These are phyloP conservation scores for Coccomyxa sp. DNA, from an alignment of 139 green algal species.

Conservation along the genomic window DNA sequence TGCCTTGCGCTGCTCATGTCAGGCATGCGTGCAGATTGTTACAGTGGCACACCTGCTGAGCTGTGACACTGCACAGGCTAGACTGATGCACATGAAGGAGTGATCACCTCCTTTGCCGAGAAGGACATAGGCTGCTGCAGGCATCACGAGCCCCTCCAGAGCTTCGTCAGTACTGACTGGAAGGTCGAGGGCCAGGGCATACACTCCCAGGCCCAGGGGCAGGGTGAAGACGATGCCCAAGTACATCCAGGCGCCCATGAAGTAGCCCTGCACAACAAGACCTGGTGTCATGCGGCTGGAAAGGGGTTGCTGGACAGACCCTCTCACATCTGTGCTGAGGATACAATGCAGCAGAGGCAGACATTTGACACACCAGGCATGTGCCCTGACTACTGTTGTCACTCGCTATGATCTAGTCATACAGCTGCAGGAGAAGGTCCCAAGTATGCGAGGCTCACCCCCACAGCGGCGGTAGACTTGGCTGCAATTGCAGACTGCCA, in stretches of 20 bases:
- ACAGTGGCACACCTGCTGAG: no score
- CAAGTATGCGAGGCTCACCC: constrained; percentile 2
- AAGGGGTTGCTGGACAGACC: no score
- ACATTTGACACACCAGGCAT: background rate
- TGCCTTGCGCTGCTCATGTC: no score
- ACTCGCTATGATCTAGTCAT: background rate
- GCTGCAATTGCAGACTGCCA: constrained; percentile 20
- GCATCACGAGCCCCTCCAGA: constrained; percentile 12
- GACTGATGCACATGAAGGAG: no score
- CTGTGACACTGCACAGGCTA: no score
- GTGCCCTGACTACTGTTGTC: background rate
- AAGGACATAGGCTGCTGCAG: constrained; percentile 7
- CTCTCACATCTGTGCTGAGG: no score
- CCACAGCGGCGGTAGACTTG: constrained; percentile 1
- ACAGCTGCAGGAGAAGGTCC: background rate
- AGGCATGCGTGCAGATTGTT: no score
- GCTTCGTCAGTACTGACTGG: constrained; percentile 6
- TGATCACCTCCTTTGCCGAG: no score
- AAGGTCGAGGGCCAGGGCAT: constrained; percentile 13
- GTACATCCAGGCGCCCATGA: constrained; percentile 14
- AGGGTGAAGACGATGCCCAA: constrained; percentile 17
- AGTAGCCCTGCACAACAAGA: constrained; percentile 15
- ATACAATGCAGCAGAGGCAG: no score
- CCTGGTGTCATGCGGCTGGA: no score
- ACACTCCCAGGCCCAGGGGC: constrained; percentile 9